phyloP scores from a whole-genome alignment of 2,329 filamentous ascomycete species.

The Cryoendolithus antarcticus region DNA sequence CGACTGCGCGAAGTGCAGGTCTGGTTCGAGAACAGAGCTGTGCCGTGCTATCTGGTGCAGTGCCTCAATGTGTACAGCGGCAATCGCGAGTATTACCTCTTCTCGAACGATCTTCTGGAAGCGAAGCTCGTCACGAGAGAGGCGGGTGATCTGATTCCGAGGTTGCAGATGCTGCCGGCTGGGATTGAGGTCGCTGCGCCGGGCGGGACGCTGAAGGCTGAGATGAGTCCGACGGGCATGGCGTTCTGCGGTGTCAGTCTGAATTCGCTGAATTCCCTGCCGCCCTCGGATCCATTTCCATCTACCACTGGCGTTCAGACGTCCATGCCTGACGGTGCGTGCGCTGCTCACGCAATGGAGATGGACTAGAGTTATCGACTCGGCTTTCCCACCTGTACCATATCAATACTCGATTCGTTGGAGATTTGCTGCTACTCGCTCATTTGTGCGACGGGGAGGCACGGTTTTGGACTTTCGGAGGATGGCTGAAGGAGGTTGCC shows the following conservation, averaged over 20 bases:
- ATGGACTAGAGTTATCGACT: constrained; percentile 11
- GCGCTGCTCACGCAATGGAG: constrained; percentile 22
- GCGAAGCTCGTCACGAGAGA: constrained; percentile 31
- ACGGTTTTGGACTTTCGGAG: no score
- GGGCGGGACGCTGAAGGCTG: constrained; percentile 18
- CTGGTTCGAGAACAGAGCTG: constrained; percentile 38
- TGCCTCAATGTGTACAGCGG: constrained; percentile 31
- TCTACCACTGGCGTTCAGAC: neutral
- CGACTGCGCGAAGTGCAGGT: constrained; percentile 32
- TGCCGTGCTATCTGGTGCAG: constrained; percentile 36
- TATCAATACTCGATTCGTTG: no score
- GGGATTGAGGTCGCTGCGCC: constrained; percentile 21
- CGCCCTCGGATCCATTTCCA: neutral
- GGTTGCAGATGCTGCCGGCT: constrained; percentile 22
- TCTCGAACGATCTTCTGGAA: constrained; percentile 36
- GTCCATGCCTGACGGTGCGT: constrained; percentile 10
- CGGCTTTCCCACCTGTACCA: neutral
- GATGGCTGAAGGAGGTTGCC: no score
- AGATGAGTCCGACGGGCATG: constrained; percentile 14
- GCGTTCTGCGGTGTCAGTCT: neutral
- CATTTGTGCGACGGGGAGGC: no score
- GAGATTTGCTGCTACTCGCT: no score
- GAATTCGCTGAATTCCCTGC: neutral
- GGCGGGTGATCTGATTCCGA: constrained; percentile 19
- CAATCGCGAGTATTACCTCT: constrained; percentile 34